Evolutionary conservation across 2,329 filamentous ascomycete genomes (phyloP).

Genomic region (Bipolaris oryzae): DNA sequence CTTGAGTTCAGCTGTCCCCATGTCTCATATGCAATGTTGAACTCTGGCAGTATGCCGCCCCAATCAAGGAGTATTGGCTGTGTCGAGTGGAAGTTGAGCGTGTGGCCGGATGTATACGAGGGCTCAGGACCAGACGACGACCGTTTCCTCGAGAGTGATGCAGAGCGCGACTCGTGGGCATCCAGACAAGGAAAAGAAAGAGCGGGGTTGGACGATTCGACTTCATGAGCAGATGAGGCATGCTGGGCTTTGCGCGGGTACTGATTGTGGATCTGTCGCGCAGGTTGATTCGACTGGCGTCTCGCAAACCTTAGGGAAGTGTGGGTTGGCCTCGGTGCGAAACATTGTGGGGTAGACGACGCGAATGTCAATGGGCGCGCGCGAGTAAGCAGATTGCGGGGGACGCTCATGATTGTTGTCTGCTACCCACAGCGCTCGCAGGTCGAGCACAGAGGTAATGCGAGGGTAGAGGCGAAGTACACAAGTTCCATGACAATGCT

Average conservation of each 20-base stretch:
- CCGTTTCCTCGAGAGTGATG: conserved; percentile 73
- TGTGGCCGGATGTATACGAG: conserved; percentile 89
- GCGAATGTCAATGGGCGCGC: conserved; percentile 28
- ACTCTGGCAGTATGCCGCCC: conserved; percentile 89
- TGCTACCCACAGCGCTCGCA: conserved; percentile 1
- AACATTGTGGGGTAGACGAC: conserved; percentile 6
- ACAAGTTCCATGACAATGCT: conserved; percentile 25
- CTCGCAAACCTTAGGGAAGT: conserved; percentile 18
- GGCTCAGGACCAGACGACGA: conserved; percentile 81
- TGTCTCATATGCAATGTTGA: conserved; percentile 89
- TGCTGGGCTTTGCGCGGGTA: conserved; percentile 33
- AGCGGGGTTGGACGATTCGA: conserved; percentile 49
- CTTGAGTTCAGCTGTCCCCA: conserved; percentile 84
- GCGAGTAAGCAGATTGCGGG: conserved; percentile 35
- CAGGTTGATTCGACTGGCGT: conserved; percentile 31
- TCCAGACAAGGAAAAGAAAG: conserved; percentile 52
- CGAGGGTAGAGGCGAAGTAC: conserved; percentile 12
- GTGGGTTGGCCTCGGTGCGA: conserved; percentile 15
- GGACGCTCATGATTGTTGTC: conserved; percentile 36
- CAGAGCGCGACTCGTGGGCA: conserved; percentile 58
- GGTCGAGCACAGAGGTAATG: conserved; percentile 8
- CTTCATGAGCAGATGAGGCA: conserved; percentile 27
- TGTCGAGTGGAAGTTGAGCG: conserved; percentile 74
- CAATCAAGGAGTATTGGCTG: conserved; percentile 86
- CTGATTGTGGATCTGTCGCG: conserved; percentile 40